phyloP scores from a whole-genome alignment of 257 asterid species.

The Paraleonurus japonicus region DNA sequence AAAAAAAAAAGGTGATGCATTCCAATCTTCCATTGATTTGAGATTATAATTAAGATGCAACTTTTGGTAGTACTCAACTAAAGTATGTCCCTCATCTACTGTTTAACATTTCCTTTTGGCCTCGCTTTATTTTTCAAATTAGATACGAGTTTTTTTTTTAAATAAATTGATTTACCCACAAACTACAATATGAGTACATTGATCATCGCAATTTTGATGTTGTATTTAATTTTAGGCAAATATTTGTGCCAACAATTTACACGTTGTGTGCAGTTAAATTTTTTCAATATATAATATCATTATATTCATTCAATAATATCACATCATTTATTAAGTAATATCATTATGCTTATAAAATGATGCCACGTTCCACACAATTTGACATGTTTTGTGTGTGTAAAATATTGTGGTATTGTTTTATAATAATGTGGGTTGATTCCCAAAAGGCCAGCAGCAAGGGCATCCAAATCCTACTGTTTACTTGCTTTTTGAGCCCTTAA shows the following conservation, averaged over 20 bases:
- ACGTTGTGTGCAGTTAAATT: no score
- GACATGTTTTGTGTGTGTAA: no score
- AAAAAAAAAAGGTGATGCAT: constrained; percentile 14
- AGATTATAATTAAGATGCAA: constrained; percentile 29
- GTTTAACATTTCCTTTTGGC: constrained; percentile 5
- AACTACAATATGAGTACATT: no score
- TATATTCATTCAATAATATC: no score
- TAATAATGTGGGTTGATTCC: no score
- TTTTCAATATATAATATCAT: no score
- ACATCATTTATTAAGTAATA: no score
- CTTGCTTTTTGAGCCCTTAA: constrained; percentile 9
- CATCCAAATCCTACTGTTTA: neutral
- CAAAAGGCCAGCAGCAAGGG: constrained; percentile 34
- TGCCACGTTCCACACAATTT: no score
- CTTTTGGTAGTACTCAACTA: constrained; percentile 35
- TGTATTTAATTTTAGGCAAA: no score
- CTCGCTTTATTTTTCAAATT: constrained; percentile 21
- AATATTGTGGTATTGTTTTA: no score
- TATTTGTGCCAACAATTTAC: no score
- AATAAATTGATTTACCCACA: neutral
- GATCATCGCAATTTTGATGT: neutral
- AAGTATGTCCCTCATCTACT: constrained; percentile 30
- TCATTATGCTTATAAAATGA: no score
- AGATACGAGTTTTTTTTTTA: neutral
- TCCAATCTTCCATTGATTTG: constrained; percentile 25